Evolutionary conservation across 768 basidiomycete genomes (phyloP), one percentile per base, ranked within the genome.

Genomic region (Mycena polygramma): DNA sequence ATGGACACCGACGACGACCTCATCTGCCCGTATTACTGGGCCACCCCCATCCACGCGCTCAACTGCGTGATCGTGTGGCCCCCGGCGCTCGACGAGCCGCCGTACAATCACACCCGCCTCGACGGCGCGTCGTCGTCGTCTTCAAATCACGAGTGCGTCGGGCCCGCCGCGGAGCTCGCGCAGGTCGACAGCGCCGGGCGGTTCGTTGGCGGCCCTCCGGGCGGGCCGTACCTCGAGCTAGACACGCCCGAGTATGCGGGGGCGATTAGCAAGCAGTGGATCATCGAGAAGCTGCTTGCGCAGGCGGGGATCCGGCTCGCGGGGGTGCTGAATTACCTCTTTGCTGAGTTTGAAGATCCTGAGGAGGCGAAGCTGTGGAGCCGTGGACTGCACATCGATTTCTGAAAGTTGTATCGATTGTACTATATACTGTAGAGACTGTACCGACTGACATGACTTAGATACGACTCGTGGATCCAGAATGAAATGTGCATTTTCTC

Each of bases 21-120:
- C 2, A 78, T 94, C 26, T 96, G 95, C 76, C 95, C 96, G 0
- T 91, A 90, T 75, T 83, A 87, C 53, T 98, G 96, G 96, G 89
- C 91, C 0, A 81, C 87, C 66, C 87, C 90, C 0, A 85, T 93
- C 64, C 92, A 95, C 75, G 75, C 83, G 55, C 87, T 97, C 72
- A 96, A 96, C 81, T 97, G 96, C 83, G 87, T 90, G 8, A 79
- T 95, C 63, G 87, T 93, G 8, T 96, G 94, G 91, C 95, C 96
- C 0, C 78, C 82, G 63, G 91, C 85, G 66, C 86, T 95, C 52
- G 92, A 93, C 68, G 75, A 82, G 71, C 82, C 84, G 35, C 83
- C 84, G 10, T 87, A 84, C 70, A 76, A 72, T 39, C 62, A 54
- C 13, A 59, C 75, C 61, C 79, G 72, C 49, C 70, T 65, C 66